A percentile compares a stretch with the other conserved stretches of the same genome.
phyloP scores from a whole-genome alignment of 441 rosid species.

The Syzygium malaccense region DNA sequence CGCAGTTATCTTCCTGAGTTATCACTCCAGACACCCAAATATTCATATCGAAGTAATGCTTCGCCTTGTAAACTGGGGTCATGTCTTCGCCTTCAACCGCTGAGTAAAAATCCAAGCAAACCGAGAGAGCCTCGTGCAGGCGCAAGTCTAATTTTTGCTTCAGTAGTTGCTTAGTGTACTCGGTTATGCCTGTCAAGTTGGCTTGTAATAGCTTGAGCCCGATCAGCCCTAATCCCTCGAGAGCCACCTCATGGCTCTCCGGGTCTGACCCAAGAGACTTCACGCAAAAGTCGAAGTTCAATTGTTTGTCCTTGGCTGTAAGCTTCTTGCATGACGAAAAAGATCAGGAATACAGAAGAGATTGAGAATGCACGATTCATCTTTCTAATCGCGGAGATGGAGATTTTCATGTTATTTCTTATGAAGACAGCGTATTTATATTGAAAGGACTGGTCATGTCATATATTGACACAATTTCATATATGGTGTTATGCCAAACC shows the following conservation, averaged over 20 bases:
- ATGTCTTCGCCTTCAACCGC: too few relatives aligned
- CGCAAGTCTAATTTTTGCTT: too few relatives aligned
- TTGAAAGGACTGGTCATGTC: background rate
- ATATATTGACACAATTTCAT: background rate
- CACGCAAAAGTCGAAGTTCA: background rate
- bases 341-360: background rate
- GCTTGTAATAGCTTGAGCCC: background rate
- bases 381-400: background rate
- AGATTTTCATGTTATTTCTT: background rate
- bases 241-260: background rate
- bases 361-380: background rate
- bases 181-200: background rate
- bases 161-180: background rate
- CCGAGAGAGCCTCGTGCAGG: accelerated
- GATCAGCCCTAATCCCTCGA: background rate
- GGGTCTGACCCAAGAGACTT: background rate
- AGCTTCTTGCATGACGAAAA: background rate
- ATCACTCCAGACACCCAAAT: too few relatives aligned
- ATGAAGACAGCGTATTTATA: background rate
- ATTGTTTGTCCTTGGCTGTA: background rate
- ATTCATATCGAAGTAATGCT: too few relatives aligned
- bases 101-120: too few relatives aligned
- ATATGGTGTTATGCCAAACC: background rate
- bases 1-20: too few relatives aligned
- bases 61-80: too few relatives aligned